A percentile compares a stretch with the other conserved stretches of the same genome.
phyloP scores from a whole-genome alignment of 2,329 filamentous ascomycete genomes.

The Metarhizium anisopliae region DNA sequence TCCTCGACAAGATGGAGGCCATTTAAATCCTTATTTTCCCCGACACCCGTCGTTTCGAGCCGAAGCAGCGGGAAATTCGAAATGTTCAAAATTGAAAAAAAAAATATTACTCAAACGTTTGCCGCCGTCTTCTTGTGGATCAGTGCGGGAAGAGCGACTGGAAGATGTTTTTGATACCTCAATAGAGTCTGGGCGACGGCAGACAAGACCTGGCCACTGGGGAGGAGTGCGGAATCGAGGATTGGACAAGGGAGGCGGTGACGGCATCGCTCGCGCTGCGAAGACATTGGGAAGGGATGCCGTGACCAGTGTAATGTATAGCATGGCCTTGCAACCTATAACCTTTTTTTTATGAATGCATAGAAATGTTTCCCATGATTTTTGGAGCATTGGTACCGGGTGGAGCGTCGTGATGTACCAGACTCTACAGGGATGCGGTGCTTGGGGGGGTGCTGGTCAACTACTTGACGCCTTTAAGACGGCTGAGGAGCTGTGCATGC shows the following conservation, averaged over 20 bases:
- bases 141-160: not conserved
- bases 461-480: too few species aligned
- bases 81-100: not conserved
- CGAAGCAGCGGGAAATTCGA: not conserved
- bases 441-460: too few species aligned
- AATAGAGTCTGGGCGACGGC: not conserved
- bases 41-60: not conserved
- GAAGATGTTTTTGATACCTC: slow-evolving; percentile 5
- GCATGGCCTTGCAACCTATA: slow-evolving; percentile 7
- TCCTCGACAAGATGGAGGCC: slow-evolving; percentile 91
- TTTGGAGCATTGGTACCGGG: not conserved
- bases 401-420: too few species aligned
- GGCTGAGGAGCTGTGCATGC: not conserved
- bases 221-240: not conserved
- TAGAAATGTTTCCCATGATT: not conserved
- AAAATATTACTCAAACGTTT: not conserved
- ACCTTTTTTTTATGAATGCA: slow-evolving; percentile 5
- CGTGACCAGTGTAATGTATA: slow-evolving; percentile 4
- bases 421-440: too few species aligned
- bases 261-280: not conserved
- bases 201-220: not conserved
- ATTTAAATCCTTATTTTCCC: slow-evolving; percentile 34
- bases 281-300: not conserved
- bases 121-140: not conserved
- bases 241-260: not conserved